Evolutionary conservation across 805 yeast species (phyloP), one percentile per base, ranked within the genome.

Genomic region (Hanseniaspora opuntiae): DNA sequence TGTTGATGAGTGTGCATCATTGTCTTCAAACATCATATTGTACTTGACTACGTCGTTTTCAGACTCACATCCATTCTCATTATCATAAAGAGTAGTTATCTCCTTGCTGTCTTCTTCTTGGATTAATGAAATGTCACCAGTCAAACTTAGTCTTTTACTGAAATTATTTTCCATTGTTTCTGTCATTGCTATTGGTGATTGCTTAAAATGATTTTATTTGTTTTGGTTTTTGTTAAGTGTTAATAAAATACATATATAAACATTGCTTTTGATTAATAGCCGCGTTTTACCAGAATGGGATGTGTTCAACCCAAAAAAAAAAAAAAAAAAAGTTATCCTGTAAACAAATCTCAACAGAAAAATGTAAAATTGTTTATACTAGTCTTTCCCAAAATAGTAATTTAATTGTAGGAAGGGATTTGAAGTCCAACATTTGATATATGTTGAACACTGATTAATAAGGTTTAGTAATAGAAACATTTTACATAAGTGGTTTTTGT

Each of bases 41-140:
- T 44, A 44, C 19, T 30, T 51, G 3, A 42, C 12, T 22, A 51
- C 48, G 1, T 51, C 48, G 14, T 44, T 37, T 11, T 25, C 40
- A n/a, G 28, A n/a, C 9, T 35, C 28, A 28, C 14, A 32, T n/a
- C 20, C 24, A 10, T 42, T 20, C 12, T 41, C 47, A 20, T 40
- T 49, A 14, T 44, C 48, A 24, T 44, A 51, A 7, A 35, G 36
- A 19, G 53, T 9, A 2, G 48, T 44, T 5, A 51, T 19, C 11
- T 51, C 54, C 20, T n/a, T 44, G 20, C 54, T 51, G 32, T 51
- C 54, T 32, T 51, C 54, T 44, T 51, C 54, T 44, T 51, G 44
- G 10, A 51, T 51, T 14, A 51, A 30, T 4, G 54, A 51, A 4
- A 51, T 44, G 11, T 51, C 48, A 3, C 32, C 33, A 20, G 30